These are phyloP conservation scores for Hypocrella siamensis DNA, from an alignment of 2,329 filamentous ascomycete genomes.

Conservation along the genomic window DNA sequence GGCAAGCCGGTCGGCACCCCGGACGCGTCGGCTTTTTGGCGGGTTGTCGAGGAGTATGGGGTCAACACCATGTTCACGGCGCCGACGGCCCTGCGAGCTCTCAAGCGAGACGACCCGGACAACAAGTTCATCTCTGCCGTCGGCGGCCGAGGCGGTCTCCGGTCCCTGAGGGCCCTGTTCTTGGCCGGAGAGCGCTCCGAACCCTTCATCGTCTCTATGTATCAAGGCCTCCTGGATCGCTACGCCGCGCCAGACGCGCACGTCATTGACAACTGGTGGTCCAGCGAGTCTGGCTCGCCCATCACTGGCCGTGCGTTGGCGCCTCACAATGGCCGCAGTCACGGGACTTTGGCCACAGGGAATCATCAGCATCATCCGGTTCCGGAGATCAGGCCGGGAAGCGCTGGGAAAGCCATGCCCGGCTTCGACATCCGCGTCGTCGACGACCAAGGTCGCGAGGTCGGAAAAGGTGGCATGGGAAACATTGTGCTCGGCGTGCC, in stretches of 20 bases:
- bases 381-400: conserved; percentile 61
- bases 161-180: conserved; percentile 58
- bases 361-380: conserved; percentile 19
- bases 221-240: conserved; percentile 54
- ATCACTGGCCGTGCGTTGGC: conserved; percentile 39
- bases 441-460: conserved; percentile 60
- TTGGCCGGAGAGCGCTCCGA: conserved; percentile 83
- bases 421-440: conserved; percentile 81
- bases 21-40: conserved; percentile 77
- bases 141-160: conserved; percentile 56
- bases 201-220: conserved; percentile 68
- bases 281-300: conserved; percentile 41
- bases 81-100: conserved; percentile 73
- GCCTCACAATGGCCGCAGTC: conserved; percentile 37
- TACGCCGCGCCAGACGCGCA: conserved; percentile 47
- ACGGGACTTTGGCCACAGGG: too few relatives aligned
- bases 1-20: conserved; percentile 90
- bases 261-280: conserved; percentile 47
- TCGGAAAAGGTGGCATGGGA: conserved; percentile 62
- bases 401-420: conserved; percentile 80
- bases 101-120: conserved; percentile 70
- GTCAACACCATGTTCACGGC: conserved; percentile 78
- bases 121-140: conserved; percentile 47
- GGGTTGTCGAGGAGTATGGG: conserved; percentile 69
- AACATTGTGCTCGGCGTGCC: conserved; percentile 81